These are phyloP conservation scores for Vitis hybrid DNA, from an alignment of 177 flowering plant species.

Conservation along the genomic window DNA sequence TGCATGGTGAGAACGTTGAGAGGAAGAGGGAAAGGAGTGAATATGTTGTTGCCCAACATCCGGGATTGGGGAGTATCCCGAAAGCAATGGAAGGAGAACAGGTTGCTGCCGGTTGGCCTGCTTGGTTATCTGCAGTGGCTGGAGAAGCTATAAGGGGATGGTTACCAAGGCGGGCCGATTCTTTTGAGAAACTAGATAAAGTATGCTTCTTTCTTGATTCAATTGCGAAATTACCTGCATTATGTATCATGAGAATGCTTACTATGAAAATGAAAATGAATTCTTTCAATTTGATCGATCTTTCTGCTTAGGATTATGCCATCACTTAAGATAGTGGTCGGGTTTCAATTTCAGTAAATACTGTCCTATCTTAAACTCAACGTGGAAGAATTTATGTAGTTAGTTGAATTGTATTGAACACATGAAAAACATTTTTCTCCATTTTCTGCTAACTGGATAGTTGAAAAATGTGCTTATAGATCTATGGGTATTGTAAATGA, in stretches of 20 bases:
- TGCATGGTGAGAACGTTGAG: slow-evolving; percentile 52
- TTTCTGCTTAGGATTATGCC: too few species aligned
- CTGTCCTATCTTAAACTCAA: too few species aligned
- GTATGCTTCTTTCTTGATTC: slow-evolving; percentile 37
- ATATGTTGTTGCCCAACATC: slow-evolving; percentile 40
- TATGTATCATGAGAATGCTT: not conserved
- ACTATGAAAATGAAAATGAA: not conserved
- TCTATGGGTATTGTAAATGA: too few species aligned
- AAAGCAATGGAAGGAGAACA: slow-evolving; percentile 81
- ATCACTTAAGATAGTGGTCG: too few species aligned
- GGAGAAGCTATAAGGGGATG: slow-evolving; percentile 96
- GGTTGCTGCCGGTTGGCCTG: slow-evolving; percentile 97
- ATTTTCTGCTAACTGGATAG: too few species aligned
- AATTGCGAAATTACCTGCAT: not conserved
- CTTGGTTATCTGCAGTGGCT: slow-evolving; percentile 96
- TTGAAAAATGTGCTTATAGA: too few species aligned
- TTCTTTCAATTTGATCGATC: not conserved
- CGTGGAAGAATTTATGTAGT: too few species aligned
- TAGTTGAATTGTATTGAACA: too few species aligned
- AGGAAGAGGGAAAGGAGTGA: slow-evolving; percentile 67
- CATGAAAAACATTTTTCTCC: too few species aligned
- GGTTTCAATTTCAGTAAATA: too few species aligned
- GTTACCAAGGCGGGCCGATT: slow-evolving; percentile 92
- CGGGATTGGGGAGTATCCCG: slow-evolving; percentile 46
- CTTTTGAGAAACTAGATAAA: slow-evolving; percentile 92